Evolutionary conservation across 1,284 basidiomycete genomes (phyloP), one percentile per base, ranked within the genome.

Genomic region (Tilletia walkeri): DNA sequence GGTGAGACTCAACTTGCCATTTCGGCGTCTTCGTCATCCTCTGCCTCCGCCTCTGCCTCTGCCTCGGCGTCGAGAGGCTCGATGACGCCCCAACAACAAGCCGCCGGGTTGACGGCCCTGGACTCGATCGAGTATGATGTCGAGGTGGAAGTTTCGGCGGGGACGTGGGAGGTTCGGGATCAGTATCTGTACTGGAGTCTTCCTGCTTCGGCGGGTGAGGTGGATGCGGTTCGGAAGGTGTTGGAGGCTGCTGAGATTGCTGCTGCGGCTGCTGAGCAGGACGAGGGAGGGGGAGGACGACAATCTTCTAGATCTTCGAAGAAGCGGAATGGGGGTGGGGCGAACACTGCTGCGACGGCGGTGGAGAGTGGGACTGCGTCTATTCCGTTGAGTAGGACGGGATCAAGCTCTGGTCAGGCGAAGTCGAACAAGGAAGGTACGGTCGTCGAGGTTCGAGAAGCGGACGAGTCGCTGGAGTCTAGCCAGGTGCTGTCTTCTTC

Each of bases 111-210:
- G 50, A 45, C 16, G 7, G 4, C 16, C 7, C 16, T 53, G 50
- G 50, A 53, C 50, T 53, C 50, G 14, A 16, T 39, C 7, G 59
- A 39, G 34, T 63, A 38, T 34, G 59, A 63, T 20, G 86, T 90
- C 9, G 82, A 85, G 12, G 78, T 81, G 14, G 63, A 77, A 24
- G 88, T 90, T 0, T 91, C 90, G 2, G 86, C 86, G 1, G 94
- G 94, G 1, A 81, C 86, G 49, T 92, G 88, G 86, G 86, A 87
- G 72, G 85, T 92, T 7, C 86, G 88, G 7, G 92, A 92, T 1
- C 87, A 88, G 85, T 88, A 85, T 48, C 83, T 98, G 68, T 87
- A 87, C 75, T 98, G 95, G 95, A 94, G 89, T 87, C 95, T 96
- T 82, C 87, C 88, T 2, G 2, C 59, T 14, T 63, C 59, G 59